Base-by-base conservation (phyloP, 768 basidiomycete species). In the Chiua virens region DNA sequence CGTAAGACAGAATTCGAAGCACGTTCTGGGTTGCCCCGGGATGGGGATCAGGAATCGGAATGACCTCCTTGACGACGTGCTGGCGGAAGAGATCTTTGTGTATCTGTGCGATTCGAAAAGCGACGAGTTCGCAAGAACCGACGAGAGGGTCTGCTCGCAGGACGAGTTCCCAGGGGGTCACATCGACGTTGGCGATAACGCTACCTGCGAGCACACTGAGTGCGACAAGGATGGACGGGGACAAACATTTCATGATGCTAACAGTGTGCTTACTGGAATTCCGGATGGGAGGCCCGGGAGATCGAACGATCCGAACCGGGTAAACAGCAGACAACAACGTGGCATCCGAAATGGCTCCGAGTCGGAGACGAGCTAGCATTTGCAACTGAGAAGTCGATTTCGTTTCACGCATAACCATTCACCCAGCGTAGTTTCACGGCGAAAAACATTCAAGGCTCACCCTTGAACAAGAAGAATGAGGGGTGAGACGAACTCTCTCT, bases 121-220 rank as follows among this genome's bases (percentile, higher is more conserved):
- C 63, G 20, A 66, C 35, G 32, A 50, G 18, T 25, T 50, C 14
- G 53, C 65, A 66, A 52, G 30, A 32, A 25, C 53, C 51, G n/a
- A 50, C 35, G 42, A 54, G 40, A 22, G 52, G 50, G 46, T 67
- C 47, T n/a, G 45, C n/a, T 41, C 50, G 56, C 10, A 66, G 21
- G 20, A 58, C 56, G 20, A 66, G 66, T 32, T 66, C 59, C 84
- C 85, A 64, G 90, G 96, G 87, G 86, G 73, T 39, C 84, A 79
- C 23, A 10, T n/a, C 40, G 8, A 30, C 27, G 30, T 14, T 30
- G 8, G 50, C 58, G 22, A 34, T 18, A 8, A 43, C 49, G 18
- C 51, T 34, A 39, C 41, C n/a, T n/a, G n/a, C 32, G 15, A 60
- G 46, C 5, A 40, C 21, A 11, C 42, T 11, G 43, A 59, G 25